Base-by-base conservation (phyloP, 768 basidiomycete species). In the Rhodotorula sphaerocarpa region DNA sequence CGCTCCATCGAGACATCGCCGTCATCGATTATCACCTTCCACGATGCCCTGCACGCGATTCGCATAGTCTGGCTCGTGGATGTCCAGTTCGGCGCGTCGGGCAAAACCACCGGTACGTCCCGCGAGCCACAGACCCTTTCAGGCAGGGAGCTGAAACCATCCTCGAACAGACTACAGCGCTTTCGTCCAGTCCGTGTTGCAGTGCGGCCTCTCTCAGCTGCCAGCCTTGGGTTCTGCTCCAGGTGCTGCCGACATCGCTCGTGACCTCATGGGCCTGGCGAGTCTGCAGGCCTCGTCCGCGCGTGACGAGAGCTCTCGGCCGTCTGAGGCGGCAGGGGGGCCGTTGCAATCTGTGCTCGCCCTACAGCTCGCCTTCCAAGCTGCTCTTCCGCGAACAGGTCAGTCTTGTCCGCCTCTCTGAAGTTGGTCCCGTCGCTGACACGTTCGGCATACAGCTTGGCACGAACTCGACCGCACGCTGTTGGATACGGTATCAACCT, bases 301-400 rank as follows among this genome's bases (percentile, higher is more conserved):
- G n/a, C n/a, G n/a, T n/a, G n/a, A n/a, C n/a, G n/a, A n/a, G n/a
- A n/a, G n/a, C n/a, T n/a, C n/a, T n/a, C n/a, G n/a, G n/a, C n/a
- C n/a, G n/a, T n/a, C n/a, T n/a, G n/a, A n/a, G n/a, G n/a, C n/a
- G 15, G 27, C 46, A 30, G 21, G 23, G 31, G 21, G 16, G 44
- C 46, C 45, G 2, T 61, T 61, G 56, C 62, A 63, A 44, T 55
- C 53, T 5, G 36, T 61, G 28, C 18, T 64, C 33, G 67, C 63
- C 1, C 45, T 34, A 36, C 59, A 64, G 7, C 34, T 61, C 3
- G 42, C 57, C 9, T 55, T 68, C 59, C 62, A 59, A 21, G 46
- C n/a, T 10, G 31, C 52, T 7, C 45, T 68, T 5, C 21, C 31
- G 1, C 1, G 28, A 0, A 16, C 23, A 12, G 58, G 66, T 67